Evolutionary conservation across 2,329 filamentous ascomycete genomes (phyloP), one percentile per base, ranked within the genome.

Genomic region (Talaromyces sp.): DNA sequence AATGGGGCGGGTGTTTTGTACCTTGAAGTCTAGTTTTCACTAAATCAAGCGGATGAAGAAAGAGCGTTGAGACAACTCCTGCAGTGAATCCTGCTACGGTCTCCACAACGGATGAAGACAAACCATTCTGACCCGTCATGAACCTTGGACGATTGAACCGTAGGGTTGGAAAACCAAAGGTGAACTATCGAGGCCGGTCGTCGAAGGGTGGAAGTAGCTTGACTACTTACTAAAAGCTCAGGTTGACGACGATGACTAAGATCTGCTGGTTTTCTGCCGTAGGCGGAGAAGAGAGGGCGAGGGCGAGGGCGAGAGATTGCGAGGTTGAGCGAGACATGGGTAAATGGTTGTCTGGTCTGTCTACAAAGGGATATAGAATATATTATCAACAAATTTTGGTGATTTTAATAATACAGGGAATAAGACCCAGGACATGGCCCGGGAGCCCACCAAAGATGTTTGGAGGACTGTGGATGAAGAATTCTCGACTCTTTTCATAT

Each of bases 11-110:
- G 33, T 8, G 9, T 27, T 17, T n/a, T 14, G 19, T 77, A 91
- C 90, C 86, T 77, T 99, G 94, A 70, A 99, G 86, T 59, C 94
- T 88, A 56, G 93, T 97, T 81, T 99, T 99, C 70, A 97, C 86
- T 59, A 99, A 86, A 76, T 99, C 94, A 55, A 99, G 85, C 29
- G 94, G 94, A 64, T 97, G 93, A 47, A 94, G 88, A 51, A 86
- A 87, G 44, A 97, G 81, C 20, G 94, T 97, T 48, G 92, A 89
- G 63, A 91, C 82, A 51, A 91, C 82, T 56, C 94, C 94, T 54
- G 94, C 94, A 60, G 88, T 89, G 73, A 99, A 88, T 64, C 94
- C 94, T 56, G 94, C 91, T 71, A 92, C 80, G 67, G 88, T 88
- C 82, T 97, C 94, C 74, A 97, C 84, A 69, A 89, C 74, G 65